Conservation (phyloP, 2,329 filamentous ascomycete genomes). For the Helotiales sp. region DNA sequence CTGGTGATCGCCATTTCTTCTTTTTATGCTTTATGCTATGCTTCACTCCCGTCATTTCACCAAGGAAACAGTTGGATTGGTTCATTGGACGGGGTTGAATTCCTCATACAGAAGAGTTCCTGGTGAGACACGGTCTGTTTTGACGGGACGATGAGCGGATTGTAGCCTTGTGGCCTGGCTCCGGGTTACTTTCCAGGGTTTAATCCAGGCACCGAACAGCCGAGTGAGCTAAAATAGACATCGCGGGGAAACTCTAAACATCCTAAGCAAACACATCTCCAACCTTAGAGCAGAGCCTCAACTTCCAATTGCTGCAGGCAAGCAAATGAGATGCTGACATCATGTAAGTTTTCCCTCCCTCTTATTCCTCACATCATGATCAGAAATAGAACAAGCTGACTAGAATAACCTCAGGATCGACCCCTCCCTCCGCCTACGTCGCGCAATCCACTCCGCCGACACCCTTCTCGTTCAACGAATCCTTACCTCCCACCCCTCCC, state of each 20-base stretch:
- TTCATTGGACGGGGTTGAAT: not conserved
- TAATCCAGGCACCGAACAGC: too few relatives aligned
- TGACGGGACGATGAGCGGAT: not conserved
- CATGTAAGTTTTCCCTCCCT: not conserved
- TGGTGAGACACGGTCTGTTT: not conserved
- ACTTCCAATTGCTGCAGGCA: not conserved
- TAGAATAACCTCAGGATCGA: slow-evolving; percentile 62
- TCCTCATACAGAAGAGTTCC: not conserved
- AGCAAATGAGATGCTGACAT: not conserved
- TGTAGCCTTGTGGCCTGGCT: not conserved
- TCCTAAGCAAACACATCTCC: not conserved
- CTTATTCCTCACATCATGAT: not conserved
- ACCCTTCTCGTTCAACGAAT: slow-evolving; percentile 73
- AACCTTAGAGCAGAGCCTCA: not conserved
- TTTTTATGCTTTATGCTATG: not conserved
- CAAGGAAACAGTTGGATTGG: too few relatives aligned
- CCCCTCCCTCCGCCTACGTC: slow-evolving; percentile 72
- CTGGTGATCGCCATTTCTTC: not conserved
- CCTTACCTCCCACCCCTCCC: slow-evolving; percentile 67
- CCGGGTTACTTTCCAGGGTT: too few relatives aligned
- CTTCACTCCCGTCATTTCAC: too few relatives aligned
- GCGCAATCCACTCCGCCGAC: slow-evolving; percentile 77
- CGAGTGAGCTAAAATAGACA: not conserved
- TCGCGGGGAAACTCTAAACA: not conserved
- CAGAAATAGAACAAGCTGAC: not conserved